Evolutionary conservation across 1,284 basidiomycete species (phyloP).

Genomic region (Gymnopus androsaceus): DNA sequence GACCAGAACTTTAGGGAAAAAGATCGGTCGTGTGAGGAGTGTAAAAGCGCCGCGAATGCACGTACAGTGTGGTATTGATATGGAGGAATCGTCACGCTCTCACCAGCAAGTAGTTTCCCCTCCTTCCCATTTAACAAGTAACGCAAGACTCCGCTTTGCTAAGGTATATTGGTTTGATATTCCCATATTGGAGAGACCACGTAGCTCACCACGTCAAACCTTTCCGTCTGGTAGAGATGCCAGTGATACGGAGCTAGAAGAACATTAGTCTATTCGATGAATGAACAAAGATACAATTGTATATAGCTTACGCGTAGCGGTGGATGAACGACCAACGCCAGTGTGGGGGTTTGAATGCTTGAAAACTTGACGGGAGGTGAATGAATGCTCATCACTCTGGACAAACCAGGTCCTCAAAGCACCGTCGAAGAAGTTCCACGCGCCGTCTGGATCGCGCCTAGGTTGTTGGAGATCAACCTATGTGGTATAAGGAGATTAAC

Average conservation of each 20-base stretch:
- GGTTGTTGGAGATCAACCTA: constrained; percentile 24
- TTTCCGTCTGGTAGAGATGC: constrained; percentile 32
- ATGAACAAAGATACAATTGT: not conserved
- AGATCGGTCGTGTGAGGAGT: not conserved
- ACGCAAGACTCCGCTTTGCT: constrained; percentile 29
- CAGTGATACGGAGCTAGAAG: constrained; percentile 30
- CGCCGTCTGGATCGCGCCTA: constrained; percentile 26
- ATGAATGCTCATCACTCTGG: constrained; percentile 19
- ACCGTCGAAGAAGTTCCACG: constrained; percentile 30
- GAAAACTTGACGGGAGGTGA: constrained; percentile 29
- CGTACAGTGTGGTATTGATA: constrained; percentile 28
- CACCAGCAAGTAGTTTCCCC: constrained; percentile 27
- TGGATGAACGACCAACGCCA: constrained; percentile 26
- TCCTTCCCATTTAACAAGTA: constrained; percentile 28
- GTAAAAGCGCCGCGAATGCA: not conserved
- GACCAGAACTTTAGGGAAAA: constrained; percentile 27
- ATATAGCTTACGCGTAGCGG: constrained; percentile 27
- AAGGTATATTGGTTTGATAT: not conserved
- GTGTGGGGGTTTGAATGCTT: constrained; percentile 29
- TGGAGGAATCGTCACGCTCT: constrained; percentile 26
- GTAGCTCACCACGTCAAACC: constrained; percentile 25
- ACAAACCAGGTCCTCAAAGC: constrained; percentile 28
- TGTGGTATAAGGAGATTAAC: not conserved
- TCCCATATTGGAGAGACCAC: not conserved
- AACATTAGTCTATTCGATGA: not conserved